Evolutionary conservation across 257 asterid species (phyloP), one percentile per base, ranked within the genome.

Genomic region (Solanum microdontum): DNA sequence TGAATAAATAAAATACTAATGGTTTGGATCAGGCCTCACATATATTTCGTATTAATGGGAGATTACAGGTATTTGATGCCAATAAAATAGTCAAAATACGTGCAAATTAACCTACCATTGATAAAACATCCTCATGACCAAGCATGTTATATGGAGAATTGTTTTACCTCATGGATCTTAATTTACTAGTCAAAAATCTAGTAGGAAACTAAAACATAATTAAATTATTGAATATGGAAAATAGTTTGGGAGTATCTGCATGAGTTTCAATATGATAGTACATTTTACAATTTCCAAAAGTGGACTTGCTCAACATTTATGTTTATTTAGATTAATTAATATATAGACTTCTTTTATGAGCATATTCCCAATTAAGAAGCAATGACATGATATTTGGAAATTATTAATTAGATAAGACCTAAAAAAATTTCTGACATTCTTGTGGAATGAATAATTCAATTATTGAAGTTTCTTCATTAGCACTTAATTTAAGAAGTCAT

Each of bases 61-160:
- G 17, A 10, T 11, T 4, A 19, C 10, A 73, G 0, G 1, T 19
- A 21, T 5, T 1, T 2, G 3, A 14, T 30, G 9, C 0, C 1
- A 1, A 73, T 73, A 6, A 2, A 34, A 73, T 73, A 73, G 1
- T 73, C 1, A 33, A 33, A 0, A 5, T 33, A 0, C 13, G 3
- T 2, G 1, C 24, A 72, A 72, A 17, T 72, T 72, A 9, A 8
- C 3, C 24, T 0, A 32, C 7, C 55, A 3, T 8, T 28, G 4
- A 69, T 13, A 69, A 30, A 70, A 26, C 0, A 26, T 60, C 19
- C 17, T 64, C 32, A 55, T 8, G 2, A 12, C 7, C 75, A 68
- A 68, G 1, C 75, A 68, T 69, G 30, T 28, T 13, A 69, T 11
- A 68, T 69, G 39, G 1, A 30, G 11, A 30, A 13, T 17, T 14